Evolutionary conservation across 2,329 filamentous ascomycete species (phyloP), one percentile per base, ranked within the genome.

Genomic region (Sporothrix pseudoabietina): DNA sequence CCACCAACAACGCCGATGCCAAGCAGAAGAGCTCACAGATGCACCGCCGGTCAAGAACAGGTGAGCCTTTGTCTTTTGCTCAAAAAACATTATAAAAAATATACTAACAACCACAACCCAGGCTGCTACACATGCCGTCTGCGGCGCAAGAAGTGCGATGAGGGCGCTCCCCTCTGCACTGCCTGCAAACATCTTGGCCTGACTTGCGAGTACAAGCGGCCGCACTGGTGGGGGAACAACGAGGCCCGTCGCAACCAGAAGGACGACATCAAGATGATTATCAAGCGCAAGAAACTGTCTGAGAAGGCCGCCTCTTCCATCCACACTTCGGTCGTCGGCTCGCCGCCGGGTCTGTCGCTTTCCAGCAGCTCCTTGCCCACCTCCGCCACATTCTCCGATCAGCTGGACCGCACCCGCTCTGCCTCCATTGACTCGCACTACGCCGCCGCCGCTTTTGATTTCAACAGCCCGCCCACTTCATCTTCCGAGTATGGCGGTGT

Each of bases 191-290:
- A 90, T 79, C 90, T 99, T 73, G 92, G 92, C 71, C 87, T 99
- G 73, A 87, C 88, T 79, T 99, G 96, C 85, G 94, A 98, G 85
- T 99, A 98, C 85, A 97, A 97, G 87, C 87, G 94, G 80, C 96
- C 96, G 52, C 89, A 93, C 84, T 99, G 96, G 96, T 99, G 96
- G 96, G 92, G 91, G 83, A 98, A 96, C 86, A 92, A 92, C 79
- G 94, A 97, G 76, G 90, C 92, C 79, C 88, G 96, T 77, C 89
- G 91, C 78, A 85, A 90, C 73, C 94, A 98, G 82, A 99, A 98
- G 85, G 96, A 98, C 80, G 85, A 91, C 77, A 97, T 99, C 87
- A 99, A 99, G 87, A 91, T 92, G 83, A 93, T 95, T 82, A 98
- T 99, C 86, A 98, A 97, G 89, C 90, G 91, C 81, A 98, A 96